Evolutionary conservation across 1,139 yeast species (phyloP), one percentile per base, ranked within the genome.

Genomic region (Lizanozyma gosingica): DNA sequence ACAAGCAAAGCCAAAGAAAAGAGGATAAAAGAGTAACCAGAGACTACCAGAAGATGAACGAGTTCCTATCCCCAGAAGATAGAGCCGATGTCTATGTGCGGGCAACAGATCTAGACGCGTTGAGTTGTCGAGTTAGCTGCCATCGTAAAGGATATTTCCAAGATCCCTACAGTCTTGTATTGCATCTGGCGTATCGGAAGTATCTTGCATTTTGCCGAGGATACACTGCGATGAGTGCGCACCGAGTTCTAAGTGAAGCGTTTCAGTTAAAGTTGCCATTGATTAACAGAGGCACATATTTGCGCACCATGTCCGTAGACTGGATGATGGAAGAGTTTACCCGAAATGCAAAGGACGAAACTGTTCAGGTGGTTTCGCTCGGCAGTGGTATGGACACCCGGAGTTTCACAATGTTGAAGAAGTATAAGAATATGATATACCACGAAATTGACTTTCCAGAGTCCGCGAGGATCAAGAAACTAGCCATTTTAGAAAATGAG

Each of bases 361-460:
- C 42, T 4, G 63, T 76, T 38, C 95, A 88, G 55, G 74, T 92
- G 9, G 61, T 92, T 0, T 87, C 94, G 3, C 60, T 92, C 17
- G 98, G 98, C 0, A 86, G 97, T n/a, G 98, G 98, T 1, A 84
- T 94, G n/a, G 98, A 92, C 58, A 80, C 97, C 1, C 61, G 97
- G 44, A 71, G 76, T 4, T 85, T 86, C 53, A 57, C 65, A 4
- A 43, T 78, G 2, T 56, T 84, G 37, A 50, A 57, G 3, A 37
- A 52, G n/a, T 40, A 49, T 35, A 39, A 43, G 2, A 52, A 56
- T 29, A 48, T 81, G 34, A 56, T 59, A 2, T 83, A 79, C 53
- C 69, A 81, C 40, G 98, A 92, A 56, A 55, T 87, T 17, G 98
- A 92, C 58, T 90, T 85, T 53, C 68, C 73, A 1, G 79, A 71